Percentiles rank a stretch among this genome's conserved stretches.
Evolutionary conservation across 2,329 filamentous ascomycete species (phyloP).

Genomic region (Cladosporium sp.): DNA sequence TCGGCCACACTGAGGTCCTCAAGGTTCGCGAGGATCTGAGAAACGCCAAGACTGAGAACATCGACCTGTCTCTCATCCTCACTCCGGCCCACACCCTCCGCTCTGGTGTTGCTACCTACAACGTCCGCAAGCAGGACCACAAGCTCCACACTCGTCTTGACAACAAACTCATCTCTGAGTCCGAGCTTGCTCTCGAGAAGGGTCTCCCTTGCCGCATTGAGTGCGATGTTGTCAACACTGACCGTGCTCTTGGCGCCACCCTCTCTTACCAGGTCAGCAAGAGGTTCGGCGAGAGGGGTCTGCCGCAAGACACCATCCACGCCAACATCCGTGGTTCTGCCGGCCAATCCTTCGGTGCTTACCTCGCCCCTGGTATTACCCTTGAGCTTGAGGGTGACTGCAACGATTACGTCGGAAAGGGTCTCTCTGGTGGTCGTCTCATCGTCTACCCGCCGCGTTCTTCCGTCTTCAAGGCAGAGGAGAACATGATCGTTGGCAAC

Average conservation of each 20-base stretch:
- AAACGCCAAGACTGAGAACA: slow-evolving; percentile 84
- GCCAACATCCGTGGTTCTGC: slow-evolving; percentile 96
- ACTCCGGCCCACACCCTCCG: slow-evolving; percentile 95
- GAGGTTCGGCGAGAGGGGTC: slow-evolving; percentile 80
- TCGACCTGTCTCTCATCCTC: slow-evolving; percentile 86
- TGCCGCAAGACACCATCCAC: slow-evolving; percentile 91
- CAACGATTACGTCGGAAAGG: slow-evolving; percentile 97
- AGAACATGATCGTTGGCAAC: slow-evolving; percentile 92
- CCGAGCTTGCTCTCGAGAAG: slow-evolving; percentile 91
- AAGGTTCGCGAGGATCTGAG: slow-evolving; percentile 84
- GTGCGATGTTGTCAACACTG: slow-evolving; percentile 94
- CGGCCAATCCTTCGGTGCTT: slow-evolving; percentile 94
- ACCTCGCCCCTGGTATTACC: slow-evolving; percentile 87
- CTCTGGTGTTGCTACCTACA: slow-evolving; percentile 92
- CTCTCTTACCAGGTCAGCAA: slow-evolving; percentile 95
- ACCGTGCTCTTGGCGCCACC: slow-evolving; percentile 88
- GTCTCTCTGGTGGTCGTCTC: slow-evolving; percentile 84
- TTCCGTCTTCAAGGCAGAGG: slow-evolving; percentile 91
- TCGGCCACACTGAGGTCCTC: slow-evolving; percentile 83
- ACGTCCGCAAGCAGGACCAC: slow-evolving; percentile 96
- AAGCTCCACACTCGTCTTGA: slow-evolving; percentile 87
- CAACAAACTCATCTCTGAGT: slow-evolving; percentile 95
- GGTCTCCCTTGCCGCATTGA: slow-evolving; percentile 89
- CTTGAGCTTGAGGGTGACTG: slow-evolving; percentile 92
- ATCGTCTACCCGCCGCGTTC: slow-evolving; percentile 90